A percentile compares a stretch with the other conserved stretches of the same genome.
Evolutionary conservation across 768 basidiomycete species (phyloP).

Genomic region (Panellus pusillus): DNA sequence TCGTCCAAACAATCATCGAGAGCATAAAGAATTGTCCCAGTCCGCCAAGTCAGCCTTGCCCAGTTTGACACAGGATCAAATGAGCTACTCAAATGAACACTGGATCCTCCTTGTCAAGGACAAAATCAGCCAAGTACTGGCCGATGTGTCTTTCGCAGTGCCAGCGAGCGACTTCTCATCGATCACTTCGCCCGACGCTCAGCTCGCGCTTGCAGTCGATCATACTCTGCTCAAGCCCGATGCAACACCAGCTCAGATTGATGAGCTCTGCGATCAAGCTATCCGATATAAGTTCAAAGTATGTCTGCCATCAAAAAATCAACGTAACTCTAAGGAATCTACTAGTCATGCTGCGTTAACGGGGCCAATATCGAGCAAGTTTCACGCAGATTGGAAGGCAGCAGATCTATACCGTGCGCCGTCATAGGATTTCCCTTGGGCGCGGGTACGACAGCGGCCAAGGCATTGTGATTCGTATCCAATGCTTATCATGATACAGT

Average conservation of each 20-base stretch:
- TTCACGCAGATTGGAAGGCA: constrained; percentile 36
- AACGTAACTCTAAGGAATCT: not conserved
- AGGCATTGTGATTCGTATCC: constrained; percentile 41
- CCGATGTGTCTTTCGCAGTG: constrained; percentile 19
- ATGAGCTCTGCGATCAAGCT: constrained; percentile 49
- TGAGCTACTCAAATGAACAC: constrained; percentile 31
- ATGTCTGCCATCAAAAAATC: not conserved
- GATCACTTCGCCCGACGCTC: constrained; percentile 22
- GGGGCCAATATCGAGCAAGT: constrained; percentile 45
- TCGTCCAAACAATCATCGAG: no score
- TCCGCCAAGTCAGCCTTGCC: no score
- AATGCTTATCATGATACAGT: not conserved
- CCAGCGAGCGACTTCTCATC: constrained; percentile 26
- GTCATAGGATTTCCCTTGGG: constrained; percentile 56
- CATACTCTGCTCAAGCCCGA: constrained; percentile 54
- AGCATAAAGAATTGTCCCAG: no score
- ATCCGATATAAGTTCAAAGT: constrained; percentile 51
- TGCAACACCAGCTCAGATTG: constrained; percentile 44
- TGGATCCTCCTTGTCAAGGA: constrained; percentile 32
- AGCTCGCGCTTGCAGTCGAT: constrained; percentile 43
- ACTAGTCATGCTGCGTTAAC: constrained; percentile 54
- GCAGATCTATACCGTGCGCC: constrained; percentile 41
- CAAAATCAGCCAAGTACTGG: constrained; percentile 30
- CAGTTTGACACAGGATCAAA: not conserved
- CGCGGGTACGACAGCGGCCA: constrained; percentile 41